Base-by-base conservation (phyloP, 305 asterid species). In the Fraxinus albicans region DNA sequence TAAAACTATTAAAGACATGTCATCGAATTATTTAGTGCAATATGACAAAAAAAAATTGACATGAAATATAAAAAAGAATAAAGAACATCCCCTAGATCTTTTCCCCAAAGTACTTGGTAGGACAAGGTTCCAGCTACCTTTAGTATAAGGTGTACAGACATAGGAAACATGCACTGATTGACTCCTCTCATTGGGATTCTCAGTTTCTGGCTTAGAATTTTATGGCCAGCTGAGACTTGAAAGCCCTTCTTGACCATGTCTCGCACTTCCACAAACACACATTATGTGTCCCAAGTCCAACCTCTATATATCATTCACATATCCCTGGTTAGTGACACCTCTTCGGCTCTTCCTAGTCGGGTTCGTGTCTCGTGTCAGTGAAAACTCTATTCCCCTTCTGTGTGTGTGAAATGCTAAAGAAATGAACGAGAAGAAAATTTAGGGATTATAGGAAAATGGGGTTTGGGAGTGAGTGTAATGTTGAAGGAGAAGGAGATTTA, bases 161-260 rank as follows among this genome's bases (percentile, higher is more conserved):
- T 89, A 84, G 89, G 89, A 87, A 90, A 88, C 89, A 88, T 82
- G 89, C 89, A 87, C 89, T 79, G 78, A 81, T 86, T 85, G 86
- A 83, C 85, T 70, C 87, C 90, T 80, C 76, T 89, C 93, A 90
- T 87, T 86, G 86, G 76, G 8, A 38, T 78, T 81, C 84, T 73
- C 88, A 44, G 27, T 42, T 42, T 42, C 53, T 42, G 17, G 53
- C 53, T 42, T 42, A 42, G 53, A 42, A 42, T 42, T 42, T 42
- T 2, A 42, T 42, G 53, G 17, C 17, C 53, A 42, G 53, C 53
- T 38, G 44, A 38, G 36, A 34, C 36, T 34, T 34, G 36, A 8
- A 38, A 1, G 12, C 44, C 44, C 10, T 38, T 38, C 12, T 42
- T 42, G 53, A 42, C 53, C 53, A 42, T 10, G 53, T 10, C 53